Conservation (phyloP, 441 rosid genomes). For the Cnidoscolus chayamansa region DNA sequence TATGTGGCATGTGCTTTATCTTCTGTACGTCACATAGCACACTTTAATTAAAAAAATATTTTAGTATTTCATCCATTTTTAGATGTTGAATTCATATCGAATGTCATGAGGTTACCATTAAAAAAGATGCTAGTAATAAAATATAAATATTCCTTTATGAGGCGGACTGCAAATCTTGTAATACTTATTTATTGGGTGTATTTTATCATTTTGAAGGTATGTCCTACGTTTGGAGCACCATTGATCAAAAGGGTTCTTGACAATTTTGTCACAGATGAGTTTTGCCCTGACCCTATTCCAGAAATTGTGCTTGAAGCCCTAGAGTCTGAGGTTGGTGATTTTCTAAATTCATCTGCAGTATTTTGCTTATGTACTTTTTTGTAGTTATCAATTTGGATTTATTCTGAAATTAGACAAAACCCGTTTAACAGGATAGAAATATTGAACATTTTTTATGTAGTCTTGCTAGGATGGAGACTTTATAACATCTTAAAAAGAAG, state of each 20-base stretch:
- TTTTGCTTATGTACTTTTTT: background rate
- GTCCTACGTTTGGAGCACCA: constrained; percentile 73
- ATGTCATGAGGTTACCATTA: too few relatives aligned
- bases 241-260: constrained; percentile 76
- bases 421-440: background rate
- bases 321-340: constrained; percentile 57
- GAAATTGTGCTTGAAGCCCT: constrained; percentile 71
- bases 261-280: constrained; percentile 78
- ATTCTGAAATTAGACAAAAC: background rate
- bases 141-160: too few relatives aligned
- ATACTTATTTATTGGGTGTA: constrained; percentile 19
- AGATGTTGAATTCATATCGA: background rate
- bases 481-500: background rate
- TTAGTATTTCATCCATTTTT: too few relatives aligned
- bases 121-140: too few relatives aligned
- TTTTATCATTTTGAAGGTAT: constrained; percentile 54
- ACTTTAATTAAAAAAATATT: too few relatives aligned
- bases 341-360: constrained; percentile 12
- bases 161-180: background rate
- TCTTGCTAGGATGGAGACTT: background rate
- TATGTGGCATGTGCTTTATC: background rate
- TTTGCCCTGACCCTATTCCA: constrained; percentile 91
- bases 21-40: background rate
- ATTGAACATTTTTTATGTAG: background rate
- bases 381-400: background rate